Evolutionary conservation across 179 eudicot species (phyloP).

Genomic region (Nepenthes alata): DNA sequence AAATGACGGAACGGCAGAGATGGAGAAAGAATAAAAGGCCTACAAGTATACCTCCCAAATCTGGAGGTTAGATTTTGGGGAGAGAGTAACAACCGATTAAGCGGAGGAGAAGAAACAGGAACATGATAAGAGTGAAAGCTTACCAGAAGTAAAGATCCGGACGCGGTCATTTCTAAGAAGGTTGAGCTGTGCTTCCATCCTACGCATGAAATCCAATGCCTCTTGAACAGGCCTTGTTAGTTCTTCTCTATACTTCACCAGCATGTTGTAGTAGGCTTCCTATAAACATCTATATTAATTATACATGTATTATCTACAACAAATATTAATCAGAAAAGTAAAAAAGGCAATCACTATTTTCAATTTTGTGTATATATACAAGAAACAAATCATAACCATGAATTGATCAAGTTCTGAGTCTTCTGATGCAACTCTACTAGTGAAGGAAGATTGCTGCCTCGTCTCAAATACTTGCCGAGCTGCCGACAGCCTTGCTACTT

Average conservation of each 20-base stretch:
- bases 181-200: conserved; percentile 71
- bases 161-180: conserved; percentile 45
- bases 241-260: conserved; percentile 80
- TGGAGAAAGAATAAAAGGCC: not conserved
- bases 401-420: conserved; percentile 96
- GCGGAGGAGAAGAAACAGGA: not conserved
- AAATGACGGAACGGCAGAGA: too few species aligned
- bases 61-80: not conserved
- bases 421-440: conserved; percentile 31
- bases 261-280: conserved; percentile 95
- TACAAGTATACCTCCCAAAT: not conserved
- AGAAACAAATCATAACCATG: conserved; percentile 31
- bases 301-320: not conserved
- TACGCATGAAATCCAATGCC: conserved; percentile 90
- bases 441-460: conserved; percentile 42
- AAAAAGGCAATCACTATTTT: not conserved
- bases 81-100: not conserved
- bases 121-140: not conserved
- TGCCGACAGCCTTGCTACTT: conserved; percentile 53
- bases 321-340: not conserved
- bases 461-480: conserved; percentile 60
- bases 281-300: conserved; percentile 4
- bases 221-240: conserved; percentile 78
- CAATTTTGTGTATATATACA: not conserved
- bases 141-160: conserved; percentile 52